Evolutionary conservation across 768 basidiomycete genomes (phyloP).

Genomic region (Amylocystis lapponica): DNA sequence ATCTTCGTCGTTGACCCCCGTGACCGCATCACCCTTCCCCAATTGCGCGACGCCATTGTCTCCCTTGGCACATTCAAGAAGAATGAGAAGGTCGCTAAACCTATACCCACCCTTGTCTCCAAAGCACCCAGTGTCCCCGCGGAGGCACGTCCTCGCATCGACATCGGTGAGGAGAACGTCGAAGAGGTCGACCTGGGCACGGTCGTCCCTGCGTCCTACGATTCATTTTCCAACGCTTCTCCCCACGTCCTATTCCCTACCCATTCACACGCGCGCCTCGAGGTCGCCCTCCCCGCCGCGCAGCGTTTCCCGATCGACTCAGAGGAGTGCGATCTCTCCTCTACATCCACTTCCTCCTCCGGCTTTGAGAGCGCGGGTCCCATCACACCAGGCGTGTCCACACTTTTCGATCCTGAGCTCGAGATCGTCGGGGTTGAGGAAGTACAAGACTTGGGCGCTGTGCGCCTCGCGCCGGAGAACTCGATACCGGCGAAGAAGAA

Average conservation of each 20-base stretch:
- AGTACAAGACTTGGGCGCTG: neutral
- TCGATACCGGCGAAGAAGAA: neutral
- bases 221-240: neutral
- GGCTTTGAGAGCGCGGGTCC: neutral
- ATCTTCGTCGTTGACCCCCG: slow-evolving; percentile 64
- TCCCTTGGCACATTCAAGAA: slow-evolving; percentile 56
- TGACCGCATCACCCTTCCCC: slow-evolving; percentile 52
- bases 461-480: neutral
- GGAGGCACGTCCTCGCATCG: no score
- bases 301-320: no score
- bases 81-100: no score
- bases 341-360: neutral
- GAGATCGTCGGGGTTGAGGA: neutral
- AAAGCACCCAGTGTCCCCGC: no score
- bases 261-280: no score
- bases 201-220: neutral
- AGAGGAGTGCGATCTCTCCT: neutral
- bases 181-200: slow-evolving; percentile 3
- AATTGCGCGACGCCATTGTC: slow-evolving; percentile 53
- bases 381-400: neutral
- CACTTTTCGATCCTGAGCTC: neutral
- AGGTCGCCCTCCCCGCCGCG: no score
- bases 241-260: no score
- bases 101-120: no score
- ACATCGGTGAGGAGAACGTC: neutral